Base-by-base conservation (phyloP, 1,284 basidiomycete genomes). In the Microbotryum violaceum region DNA sequence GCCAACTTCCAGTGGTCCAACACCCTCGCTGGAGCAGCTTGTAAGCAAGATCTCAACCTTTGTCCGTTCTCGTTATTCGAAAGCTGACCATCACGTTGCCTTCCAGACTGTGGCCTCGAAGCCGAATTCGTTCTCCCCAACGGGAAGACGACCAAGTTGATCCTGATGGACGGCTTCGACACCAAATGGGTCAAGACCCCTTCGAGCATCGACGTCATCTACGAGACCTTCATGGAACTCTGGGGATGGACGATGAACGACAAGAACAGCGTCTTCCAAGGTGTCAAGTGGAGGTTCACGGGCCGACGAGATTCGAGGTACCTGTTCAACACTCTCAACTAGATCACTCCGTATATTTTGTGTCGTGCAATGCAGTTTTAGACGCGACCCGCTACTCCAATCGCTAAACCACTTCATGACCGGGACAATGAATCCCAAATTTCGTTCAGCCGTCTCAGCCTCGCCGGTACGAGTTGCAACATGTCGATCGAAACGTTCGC, bases 401-500 rank as follows among this genome's bases (percentile, higher is more conserved):
- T 31, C 31, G 9, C 31, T 31, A 10, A 31, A 8, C 31, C 31
- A 31, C 31, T 9, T 25, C 51, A 25, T 23, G 23, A 27, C 48
- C 27, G 18, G 46, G 42, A 9, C 12, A 49, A 25, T 14, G 58
- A 47, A 9, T 55, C 27, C 67, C 62, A 69, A 29, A 67, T 42
- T 61, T 70, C 65, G 60, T 79, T 79, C 55, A 81, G 77, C 69
- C 79, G 77, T 60, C 61, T 71, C 69, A 90, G 72, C 61, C 88
- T 77, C 67, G 78, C 78, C 62, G 85, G 87, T 1, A 86, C 83
- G 54, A 75, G 72, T 62, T 74, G 70, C 1, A 89, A 79, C 65
- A 81, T 80, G 46, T 82, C 82, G 58, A 87, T 84, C 47, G 80
- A 78, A 21, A 90, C 83, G 73, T 90, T 91, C n/a, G 88, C 87